phyloP scores from a whole-genome alignment of 495 filamentous ascomycete genomes.

The Umbilicaria muhlenbergii region DNA sequence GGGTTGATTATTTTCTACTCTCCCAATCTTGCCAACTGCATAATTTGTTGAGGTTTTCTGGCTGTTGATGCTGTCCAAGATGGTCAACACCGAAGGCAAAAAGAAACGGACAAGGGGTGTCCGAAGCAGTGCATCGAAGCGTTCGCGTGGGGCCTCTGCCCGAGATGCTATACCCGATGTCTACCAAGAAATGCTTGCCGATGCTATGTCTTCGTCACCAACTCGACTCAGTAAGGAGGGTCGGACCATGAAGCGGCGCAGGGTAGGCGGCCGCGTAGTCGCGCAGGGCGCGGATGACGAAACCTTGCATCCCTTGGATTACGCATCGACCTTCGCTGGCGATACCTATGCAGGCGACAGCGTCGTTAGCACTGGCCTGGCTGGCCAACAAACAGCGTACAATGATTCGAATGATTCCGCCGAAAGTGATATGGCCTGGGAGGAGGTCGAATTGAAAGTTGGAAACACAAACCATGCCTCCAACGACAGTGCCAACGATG shows the following conservation, averaged over 20 bases:
- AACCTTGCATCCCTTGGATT: background rate
- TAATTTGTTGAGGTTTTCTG: too few relatives aligned
- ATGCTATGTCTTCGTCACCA: constrained; percentile 34
- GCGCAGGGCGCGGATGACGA: constrained; percentile 4
- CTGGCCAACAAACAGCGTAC: constrained; percentile 22
- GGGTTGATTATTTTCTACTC: too few relatives aligned
- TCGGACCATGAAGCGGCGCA: constrained; percentile 29
- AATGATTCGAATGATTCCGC: constrained; percentile 25
- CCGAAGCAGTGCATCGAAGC: too few relatives aligned
- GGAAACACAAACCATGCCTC: constrained; percentile 14
- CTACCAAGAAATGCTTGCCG: constrained; percentile 52
- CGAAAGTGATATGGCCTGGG: constrained; percentile 58
- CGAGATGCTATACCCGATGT: constrained; percentile 31
- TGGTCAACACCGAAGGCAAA: too few relatives aligned
- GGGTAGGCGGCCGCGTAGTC: constrained; percentile 18
- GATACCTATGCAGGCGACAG: constrained; percentile 11
- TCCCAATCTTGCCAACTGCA: too few relatives aligned
- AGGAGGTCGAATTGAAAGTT: constrained; percentile 44
- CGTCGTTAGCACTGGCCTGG: constrained; percentile 3
- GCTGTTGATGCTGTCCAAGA: too few relatives aligned
- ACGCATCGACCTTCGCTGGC: constrained; percentile 4
- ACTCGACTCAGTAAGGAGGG: constrained; percentile 16
- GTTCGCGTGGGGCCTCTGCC: background rate
- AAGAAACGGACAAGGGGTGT: too few relatives aligned
- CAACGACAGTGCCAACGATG: constrained; percentile 14